Evolutionary conservation across 305 asterid species (phyloP).

Genomic region (Solanum hybrid): DNA sequence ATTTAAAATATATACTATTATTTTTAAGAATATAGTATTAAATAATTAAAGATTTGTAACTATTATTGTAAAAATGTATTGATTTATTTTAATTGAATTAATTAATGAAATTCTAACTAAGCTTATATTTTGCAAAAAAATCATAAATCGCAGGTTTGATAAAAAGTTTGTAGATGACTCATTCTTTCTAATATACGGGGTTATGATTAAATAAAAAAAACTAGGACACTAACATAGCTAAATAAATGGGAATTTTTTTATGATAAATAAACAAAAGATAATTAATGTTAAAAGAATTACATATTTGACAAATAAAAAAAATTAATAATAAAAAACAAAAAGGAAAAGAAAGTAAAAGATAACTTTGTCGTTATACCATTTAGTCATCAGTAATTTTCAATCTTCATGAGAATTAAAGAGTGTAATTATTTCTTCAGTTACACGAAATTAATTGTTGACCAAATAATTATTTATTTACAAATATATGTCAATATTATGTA

Average conservation of each 20-base stretch:
- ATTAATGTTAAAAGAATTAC: not conserved
- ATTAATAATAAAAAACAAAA: not conserved
- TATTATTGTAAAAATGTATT: not conserved
- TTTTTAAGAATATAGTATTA: not conserved
- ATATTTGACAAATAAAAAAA: not conserved
- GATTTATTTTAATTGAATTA: not conserved
- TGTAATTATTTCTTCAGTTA: not conserved
- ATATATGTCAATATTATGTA: not conserved
- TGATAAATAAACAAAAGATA: not conserved
- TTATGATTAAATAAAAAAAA: not conserved
- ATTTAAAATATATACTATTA: not conserved
- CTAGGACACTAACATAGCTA: not conserved
- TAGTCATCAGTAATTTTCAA: not conserved
- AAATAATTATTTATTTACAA: not conserved
- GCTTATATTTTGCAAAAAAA: not conserved
- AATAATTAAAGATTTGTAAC: not conserved
- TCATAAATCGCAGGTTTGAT: not conserved
- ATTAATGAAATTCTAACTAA: not conserved
- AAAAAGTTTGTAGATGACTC: not conserved
- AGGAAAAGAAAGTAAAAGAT: not conserved
- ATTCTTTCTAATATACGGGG: not conserved
- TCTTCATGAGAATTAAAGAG: not conserved
- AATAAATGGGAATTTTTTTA: fast-evolving
- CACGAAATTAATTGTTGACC: not conserved
- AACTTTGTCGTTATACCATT: not conserved